Evolutionary conservation across 2,329 filamentous ascomycete genomes (phyloP).

Genomic region (Aureobasidium subglaciale): DNA sequence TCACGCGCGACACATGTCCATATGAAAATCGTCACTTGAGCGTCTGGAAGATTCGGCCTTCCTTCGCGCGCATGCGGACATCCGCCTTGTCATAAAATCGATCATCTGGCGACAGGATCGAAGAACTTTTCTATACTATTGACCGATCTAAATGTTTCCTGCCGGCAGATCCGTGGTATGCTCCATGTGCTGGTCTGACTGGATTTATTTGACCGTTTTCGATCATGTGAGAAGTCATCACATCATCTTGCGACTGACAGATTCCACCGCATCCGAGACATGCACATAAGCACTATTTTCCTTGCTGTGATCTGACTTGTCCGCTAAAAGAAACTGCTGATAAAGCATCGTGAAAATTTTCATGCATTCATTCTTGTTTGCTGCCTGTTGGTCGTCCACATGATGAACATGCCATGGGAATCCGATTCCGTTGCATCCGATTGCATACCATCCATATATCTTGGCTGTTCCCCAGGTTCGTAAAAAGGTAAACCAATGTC

Average conservation of each 20-base stretch:
- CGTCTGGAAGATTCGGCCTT: not conserved
- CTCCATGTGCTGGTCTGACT: not conserved
- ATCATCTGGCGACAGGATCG: not conserved
- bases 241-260: not conserved
- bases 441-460: not conserved
- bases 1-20: not conserved
- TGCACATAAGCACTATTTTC: not conserved
- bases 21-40: not conserved
- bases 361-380: not conserved
- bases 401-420: not conserved
- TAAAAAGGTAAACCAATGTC: not conserved
- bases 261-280: not conserved
- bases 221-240: not conserved
- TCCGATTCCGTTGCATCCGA: not conserved
- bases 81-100: not conserved
- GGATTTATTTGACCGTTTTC: not conserved
- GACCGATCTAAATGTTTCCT: not conserved
- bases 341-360: not conserved
- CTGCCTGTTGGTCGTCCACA: not conserved
- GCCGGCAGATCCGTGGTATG: not conserved
- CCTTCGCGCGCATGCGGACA: not conserved
- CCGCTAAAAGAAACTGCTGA: not conserved
- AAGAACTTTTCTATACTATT: not conserved
- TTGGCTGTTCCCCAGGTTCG: not conserved
- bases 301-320: not conserved